phyloP scores from a whole-genome alignment of 495 filamentous ascomycete species.

The Gamarada debralockiae region DNA sequence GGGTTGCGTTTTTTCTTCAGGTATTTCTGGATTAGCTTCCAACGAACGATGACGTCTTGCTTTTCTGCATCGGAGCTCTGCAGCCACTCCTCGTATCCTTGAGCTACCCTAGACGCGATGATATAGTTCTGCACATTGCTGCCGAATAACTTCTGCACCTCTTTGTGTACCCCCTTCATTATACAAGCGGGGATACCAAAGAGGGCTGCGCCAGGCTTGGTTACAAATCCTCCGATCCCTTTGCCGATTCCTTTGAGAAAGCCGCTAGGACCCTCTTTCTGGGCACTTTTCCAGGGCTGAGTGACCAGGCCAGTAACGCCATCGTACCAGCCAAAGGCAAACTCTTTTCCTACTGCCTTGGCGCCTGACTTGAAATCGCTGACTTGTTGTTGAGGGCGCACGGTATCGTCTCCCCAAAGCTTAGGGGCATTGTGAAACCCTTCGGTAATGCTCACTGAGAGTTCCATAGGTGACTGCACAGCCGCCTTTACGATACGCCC shows the following conservation, averaged over 20 bases:
- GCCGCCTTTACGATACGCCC: conserved; percentile 7
- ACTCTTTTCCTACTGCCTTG: conserved; percentile 61
- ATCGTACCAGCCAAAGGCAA: conserved; percentile 68
- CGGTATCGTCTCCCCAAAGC: conserved; percentile 61
- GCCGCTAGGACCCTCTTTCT: conserved; percentile 54
- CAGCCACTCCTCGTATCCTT: conserved; percentile 60
- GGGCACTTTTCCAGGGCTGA: conserved; percentile 61
- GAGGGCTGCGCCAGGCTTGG: conserved; percentile 65
- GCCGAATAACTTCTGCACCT: conserved; percentile 37
- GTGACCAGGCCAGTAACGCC: conserved; percentile 66
- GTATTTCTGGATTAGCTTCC: conserved; percentile 48
- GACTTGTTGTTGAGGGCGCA: conserved; percentile 44
- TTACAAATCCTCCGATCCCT: conserved; percentile 67
- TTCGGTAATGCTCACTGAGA: conserved; percentile 69
- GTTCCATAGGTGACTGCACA: conserved; percentile 51
- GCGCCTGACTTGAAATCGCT: conserved; percentile 67
- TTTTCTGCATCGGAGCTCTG: conserved; percentile 44
- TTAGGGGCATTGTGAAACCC: conserved; percentile 83
- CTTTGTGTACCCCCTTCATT: conserved; percentile 60
- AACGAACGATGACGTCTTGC: conserved; percentile 49
- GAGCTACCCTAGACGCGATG: conserved; percentile 60
- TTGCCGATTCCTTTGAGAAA: conserved; percentile 66
- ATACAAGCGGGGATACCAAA: conserved; percentile 61
- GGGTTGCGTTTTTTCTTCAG: conserved; percentile 32
- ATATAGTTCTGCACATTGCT: conserved; percentile 61